These are phyloP conservation scores for Trifolium pratense DNA, from an alignment of 306 rosid species.

Conservation along the genomic window DNA sequence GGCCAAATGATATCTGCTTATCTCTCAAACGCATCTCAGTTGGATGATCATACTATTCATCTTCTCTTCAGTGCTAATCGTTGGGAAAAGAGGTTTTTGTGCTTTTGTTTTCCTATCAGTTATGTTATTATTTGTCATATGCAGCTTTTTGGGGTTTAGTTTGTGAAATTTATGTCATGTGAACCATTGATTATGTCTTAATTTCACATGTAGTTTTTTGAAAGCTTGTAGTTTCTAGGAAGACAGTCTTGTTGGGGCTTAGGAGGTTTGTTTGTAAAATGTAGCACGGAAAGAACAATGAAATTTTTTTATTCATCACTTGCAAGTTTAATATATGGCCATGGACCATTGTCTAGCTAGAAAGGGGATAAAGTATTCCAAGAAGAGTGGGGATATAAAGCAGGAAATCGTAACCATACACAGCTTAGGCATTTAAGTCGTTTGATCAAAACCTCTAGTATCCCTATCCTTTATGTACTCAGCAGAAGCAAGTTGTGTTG, in stretches of 20 bases:
- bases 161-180: not conserved
- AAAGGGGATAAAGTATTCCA: not conserved
- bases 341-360: not conserved
- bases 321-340: slow-evolving; percentile 1
- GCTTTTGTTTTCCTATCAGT: not conserved
- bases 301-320: slow-evolving; percentile 17
- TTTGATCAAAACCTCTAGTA: slow-evolving; percentile 9
- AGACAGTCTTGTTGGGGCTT: not conserved
- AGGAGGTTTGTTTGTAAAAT: slow-evolving; percentile 13
- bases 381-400: not conserved
- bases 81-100: slow-evolving; percentile 88
- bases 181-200: not conserved
- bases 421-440: not conserved
- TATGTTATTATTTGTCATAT: slow-evolving; percentile 11
- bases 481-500: slow-evolving; percentile 13
- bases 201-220: slow-evolving; percentile 1
- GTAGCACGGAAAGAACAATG: slow-evolving; percentile 9
- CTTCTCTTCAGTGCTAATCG: slow-evolving; percentile 97
- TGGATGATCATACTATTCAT: slow-evolving; percentile 85
- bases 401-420: slow-evolving; percentile 8
- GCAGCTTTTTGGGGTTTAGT: not conserved
- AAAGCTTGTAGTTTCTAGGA: not conserved
- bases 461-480: slow-evolving; percentile 1
- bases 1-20: slow-evolving; percentile 93
- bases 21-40: slow-evolving; percentile 79